Evolutionary conservation across 352 stramenopile genomes (phyloP).

Genomic region (Phytophthora hybrid): DNA sequence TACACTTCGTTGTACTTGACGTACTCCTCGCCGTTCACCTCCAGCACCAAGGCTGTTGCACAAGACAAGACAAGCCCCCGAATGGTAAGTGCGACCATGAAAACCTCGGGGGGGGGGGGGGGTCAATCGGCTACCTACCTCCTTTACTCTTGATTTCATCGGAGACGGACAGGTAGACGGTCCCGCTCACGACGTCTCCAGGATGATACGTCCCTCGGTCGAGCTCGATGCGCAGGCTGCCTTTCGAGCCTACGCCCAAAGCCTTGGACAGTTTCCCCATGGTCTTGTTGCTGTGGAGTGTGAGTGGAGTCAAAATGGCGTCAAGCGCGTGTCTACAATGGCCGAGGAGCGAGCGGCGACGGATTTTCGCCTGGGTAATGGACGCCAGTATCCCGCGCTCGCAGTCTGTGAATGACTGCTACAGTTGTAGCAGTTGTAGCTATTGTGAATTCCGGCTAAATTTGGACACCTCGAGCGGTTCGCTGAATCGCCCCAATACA

Average conservation of each 20-base stretch:
- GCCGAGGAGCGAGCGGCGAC: background rate
- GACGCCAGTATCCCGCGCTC: background rate
- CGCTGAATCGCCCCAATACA: no score
- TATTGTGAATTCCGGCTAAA: no score
- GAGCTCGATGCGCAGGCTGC: constrained; percentile 35
- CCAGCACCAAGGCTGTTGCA: constrained; percentile 31
- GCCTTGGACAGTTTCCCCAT: constrained; percentile 35
- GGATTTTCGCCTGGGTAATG: constrained; percentile 1
- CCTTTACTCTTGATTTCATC: constrained; percentile 39
- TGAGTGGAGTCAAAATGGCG: constrained; percentile 11
- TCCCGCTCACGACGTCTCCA: constrained; percentile 36
- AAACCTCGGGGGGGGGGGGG: background rate
- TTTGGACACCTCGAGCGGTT: no score
- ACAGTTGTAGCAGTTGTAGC: no score
- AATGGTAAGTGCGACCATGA: background rate
- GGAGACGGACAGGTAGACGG: constrained; percentile 35
- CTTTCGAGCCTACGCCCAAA: constrained; percentile 31
- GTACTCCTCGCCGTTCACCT: constrained; percentile 37
- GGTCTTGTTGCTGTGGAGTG: background rate
- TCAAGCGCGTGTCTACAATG: background rate
- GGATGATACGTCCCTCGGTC: constrained; percentile 30
- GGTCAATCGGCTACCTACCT: background rate
- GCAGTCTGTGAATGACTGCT: background rate
- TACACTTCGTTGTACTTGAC: constrained; percentile 43
- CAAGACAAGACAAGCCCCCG: background rate